phyloP scores from a whole-genome alignment of 768 basidiomycete species.

The Kwoniella botswanensis region DNA sequence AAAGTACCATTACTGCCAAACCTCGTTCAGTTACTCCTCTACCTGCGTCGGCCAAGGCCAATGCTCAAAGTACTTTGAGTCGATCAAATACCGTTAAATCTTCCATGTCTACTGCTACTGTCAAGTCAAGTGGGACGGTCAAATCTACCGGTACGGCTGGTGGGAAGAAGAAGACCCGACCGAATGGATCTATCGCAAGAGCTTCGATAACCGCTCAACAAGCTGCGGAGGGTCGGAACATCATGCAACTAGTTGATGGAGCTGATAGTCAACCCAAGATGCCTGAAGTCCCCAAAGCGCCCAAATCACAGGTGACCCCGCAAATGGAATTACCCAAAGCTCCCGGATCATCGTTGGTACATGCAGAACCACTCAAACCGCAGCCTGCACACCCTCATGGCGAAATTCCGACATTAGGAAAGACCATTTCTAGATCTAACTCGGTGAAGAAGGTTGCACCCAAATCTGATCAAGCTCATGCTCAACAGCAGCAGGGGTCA shows the following conservation, averaged over 20 bases:
- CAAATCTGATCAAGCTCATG: conserved; percentile 1
- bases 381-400: conserved; percentile 13
- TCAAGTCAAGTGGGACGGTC: conserved; percentile 37
- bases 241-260: conserved; percentile 50
- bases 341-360: conserved; percentile 48
- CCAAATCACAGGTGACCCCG: conserved; percentile 52
- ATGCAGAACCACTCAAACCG: conserved; percentile 20
- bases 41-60: conserved; percentile 14
- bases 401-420: conserved; percentile 24
- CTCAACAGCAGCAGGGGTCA: no score
- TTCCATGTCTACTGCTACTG: conserved; percentile 20
- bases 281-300: conserved; percentile 57
- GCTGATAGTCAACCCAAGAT: conserved; percentile 36
- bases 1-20: conserved; percentile 50
- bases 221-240: conserved; percentile 41
- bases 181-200: conserved; percentile 41
- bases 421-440: conserved; percentile 32
- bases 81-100: conserved; percentile 42
- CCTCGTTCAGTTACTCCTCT: conserved; percentile 22
- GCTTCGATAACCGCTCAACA: conserved; percentile 23
- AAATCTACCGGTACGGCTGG: conserved; percentile 36
- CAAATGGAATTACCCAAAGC: conserved; percentile 51
- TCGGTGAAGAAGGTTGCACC: conserved; percentile 21
- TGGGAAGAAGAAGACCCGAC: conserved; percentile 34
- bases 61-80: conserved; percentile 8